Evolutionary conservation across 2,329 filamentous ascomycete genomes (phyloP).

Genomic region (Sporothrix luriei): DNA sequence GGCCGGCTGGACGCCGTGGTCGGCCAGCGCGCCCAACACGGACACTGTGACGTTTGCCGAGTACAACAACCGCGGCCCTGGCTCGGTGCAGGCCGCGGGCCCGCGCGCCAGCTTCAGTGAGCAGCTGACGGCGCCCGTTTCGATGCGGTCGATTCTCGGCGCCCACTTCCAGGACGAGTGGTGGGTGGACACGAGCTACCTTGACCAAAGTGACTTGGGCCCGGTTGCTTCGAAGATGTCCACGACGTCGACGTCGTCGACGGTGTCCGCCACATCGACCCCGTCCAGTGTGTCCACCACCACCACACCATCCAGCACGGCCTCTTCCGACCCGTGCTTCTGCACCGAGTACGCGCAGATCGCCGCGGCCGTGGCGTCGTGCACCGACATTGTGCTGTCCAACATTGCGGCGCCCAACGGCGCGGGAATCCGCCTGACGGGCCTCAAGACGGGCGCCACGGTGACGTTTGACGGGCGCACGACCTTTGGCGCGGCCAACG

Average conservation of each 20-base stretch:
- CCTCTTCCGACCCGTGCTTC: not conserved
- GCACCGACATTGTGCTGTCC: slow-evolving; percentile 17
- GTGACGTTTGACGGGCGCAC: slow-evolving; percentile 3
- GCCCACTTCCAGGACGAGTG: slow-evolving; percentile 4
- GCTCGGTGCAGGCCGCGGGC: not conserved
- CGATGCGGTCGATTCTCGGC: not conserved
- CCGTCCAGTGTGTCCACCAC: not conserved
- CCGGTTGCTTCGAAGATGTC: not conserved
- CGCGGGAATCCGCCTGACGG: not conserved
- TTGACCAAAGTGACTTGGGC: not conserved
- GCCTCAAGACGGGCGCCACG: not conserved
- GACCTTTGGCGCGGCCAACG: not conserved
- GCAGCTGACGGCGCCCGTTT: not conserved
- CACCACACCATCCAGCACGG: not conserved
- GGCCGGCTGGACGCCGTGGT: slow-evolving; percentile 3
- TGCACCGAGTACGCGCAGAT: slow-evolving; percentile 5
- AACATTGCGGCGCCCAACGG: slow-evolving; percentile 8
- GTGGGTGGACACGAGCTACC: slow-evolving; percentile 19
- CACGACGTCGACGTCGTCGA: not conserved
- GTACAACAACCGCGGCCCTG: slow-evolving; percentile 7
- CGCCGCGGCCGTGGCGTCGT: slow-evolving; percentile 1
- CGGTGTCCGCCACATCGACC: not conserved
- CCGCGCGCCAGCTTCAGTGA: not conserved
- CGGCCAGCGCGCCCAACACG: not conserved
- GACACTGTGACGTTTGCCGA: not conserved